Evolutionary conservation across 176 grass and related monocot species (phyloP).

Genomic region (Lolium multiflorum): DNA sequence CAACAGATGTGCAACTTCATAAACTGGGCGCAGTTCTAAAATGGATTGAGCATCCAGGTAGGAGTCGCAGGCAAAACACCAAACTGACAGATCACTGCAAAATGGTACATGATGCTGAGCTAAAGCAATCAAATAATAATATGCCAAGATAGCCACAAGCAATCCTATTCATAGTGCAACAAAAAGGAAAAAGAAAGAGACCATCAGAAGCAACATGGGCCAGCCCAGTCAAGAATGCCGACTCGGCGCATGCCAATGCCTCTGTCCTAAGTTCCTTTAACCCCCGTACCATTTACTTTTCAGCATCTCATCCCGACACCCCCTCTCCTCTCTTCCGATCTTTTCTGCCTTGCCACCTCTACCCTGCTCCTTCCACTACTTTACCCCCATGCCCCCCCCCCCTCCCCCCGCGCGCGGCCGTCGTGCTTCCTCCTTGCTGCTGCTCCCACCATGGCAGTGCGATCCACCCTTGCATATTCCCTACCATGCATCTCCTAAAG

Average conservation of each 20-base stretch:
- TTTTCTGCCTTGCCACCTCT: background rate
- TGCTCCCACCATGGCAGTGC: background rate
- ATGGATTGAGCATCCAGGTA: conserved; percentile 95
- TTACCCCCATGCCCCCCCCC: background rate
- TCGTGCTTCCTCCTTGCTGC: background rate
- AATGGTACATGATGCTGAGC: conserved; percentile 22
- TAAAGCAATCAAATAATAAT: conserved; percentile 21
- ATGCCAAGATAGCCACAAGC: background rate
- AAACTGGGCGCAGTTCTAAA: conserved; percentile 69
- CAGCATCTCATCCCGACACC: background rate
- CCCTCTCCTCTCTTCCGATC: background rate
- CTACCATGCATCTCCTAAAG: background rate
- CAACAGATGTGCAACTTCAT: conserved; percentile 86
- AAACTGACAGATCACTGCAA: conserved; percentile 89
- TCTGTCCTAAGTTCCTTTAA: background rate
- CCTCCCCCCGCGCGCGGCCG: too few species aligned
- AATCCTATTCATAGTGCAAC: background rate
- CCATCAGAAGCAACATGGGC: conserved; percentile 11
- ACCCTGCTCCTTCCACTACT: background rate
- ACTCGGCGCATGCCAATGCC: background rate
- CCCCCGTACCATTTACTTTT: background rate
- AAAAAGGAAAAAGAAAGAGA: background rate
- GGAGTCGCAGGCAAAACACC: conserved; percentile 90
- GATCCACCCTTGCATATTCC: background rate
- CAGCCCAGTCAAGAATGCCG: background rate